Evolutionary conservation across 1,284 basidiomycete species (phyloP).

Genomic region (Malassezia slooffiae): DNA sequence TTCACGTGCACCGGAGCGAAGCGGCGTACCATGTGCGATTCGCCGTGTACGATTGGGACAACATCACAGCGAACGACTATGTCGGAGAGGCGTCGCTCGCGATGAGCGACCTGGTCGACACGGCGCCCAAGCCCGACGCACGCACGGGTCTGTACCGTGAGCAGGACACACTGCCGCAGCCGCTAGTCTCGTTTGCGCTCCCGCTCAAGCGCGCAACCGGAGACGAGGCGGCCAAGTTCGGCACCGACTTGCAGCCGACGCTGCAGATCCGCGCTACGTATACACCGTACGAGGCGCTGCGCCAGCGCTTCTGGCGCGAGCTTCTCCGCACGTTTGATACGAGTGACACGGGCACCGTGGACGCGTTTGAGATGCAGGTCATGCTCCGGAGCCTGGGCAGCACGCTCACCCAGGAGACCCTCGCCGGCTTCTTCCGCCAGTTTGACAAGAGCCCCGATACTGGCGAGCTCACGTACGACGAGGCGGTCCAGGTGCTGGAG

Average conservation of each 20-base stretch:
- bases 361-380: slow-evolving; percentile 76
- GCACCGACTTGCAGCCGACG: slow-evolving; percentile 11
- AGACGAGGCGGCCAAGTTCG: slow-evolving; percentile 30
- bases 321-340: slow-evolving; percentile 83
- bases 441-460: slow-evolving; percentile 57
- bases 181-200: slow-evolving; percentile 25
- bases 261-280: slow-evolving; percentile 65
- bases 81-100: slow-evolving; percentile 28
- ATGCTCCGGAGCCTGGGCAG: slow-evolving; percentile 96
- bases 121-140: slow-evolving; percentile 26
- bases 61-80: slow-evolving; percentile 38
- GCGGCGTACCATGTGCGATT: slow-evolving; percentile 48
- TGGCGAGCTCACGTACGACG: slow-evolving; percentile 66
- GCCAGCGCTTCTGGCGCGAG: slow-evolving; percentile 67
- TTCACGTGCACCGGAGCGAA: slow-evolving; percentile 85
- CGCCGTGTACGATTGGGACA: slow-evolving; percentile 43
- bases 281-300: slow-evolving; percentile 66
- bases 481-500: slow-evolving; percentile 48
- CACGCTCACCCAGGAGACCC: slow-evolving; percentile 69
- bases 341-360: slow-evolving; percentile 68
- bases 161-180: slow-evolving; percentile 6
- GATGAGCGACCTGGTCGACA: slow-evolving; percentile 26
- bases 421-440: slow-evolving; percentile 53
- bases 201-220: slow-evolving; percentile 22
- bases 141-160: slow-evolving; percentile 28